A percentile compares a stretch with the other conserved stretches of the same genome.
These are phyloP conservation scores for Alternaria hordeiaustralica DNA, from an alignment of 2,329 filamentous ascomycete genomes.

Conservation along the genomic window DNA sequence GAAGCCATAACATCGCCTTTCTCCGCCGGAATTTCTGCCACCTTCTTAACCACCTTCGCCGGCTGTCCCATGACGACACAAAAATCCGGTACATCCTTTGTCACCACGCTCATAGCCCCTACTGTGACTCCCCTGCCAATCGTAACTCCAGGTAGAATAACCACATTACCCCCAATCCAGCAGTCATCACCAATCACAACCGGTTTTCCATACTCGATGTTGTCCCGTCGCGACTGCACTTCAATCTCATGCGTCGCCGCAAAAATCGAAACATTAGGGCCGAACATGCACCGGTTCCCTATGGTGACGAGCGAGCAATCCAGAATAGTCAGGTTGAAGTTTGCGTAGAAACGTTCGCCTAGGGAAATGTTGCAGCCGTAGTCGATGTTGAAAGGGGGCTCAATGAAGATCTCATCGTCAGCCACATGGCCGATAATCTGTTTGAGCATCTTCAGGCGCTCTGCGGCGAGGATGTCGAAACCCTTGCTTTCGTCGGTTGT, in stretches of 20 bases:
- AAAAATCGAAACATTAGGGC: conserved; percentile 60
- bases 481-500: conserved; percentile 21
- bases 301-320: conserved; percentile 62
- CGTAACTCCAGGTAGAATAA: conserved; percentile 76
- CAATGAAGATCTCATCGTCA: conserved; percentile 56
- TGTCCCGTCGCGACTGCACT: conserved; percentile 54
- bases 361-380: conserved; percentile 71
- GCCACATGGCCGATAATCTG: conserved; percentile 42
- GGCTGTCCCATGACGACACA: conserved; percentile 71
- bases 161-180: conserved; percentile 57
- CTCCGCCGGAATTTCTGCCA: conserved; percentile 20
- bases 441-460: conserved; percentile 34
- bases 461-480: conserved; percentile 34
- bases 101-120: conserved; percentile 84
- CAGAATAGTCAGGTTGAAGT: conserved; percentile 62
- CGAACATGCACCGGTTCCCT: conserved; percentile 60
- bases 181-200: conserved; percentile 55
- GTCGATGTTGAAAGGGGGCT: conserved; percentile 68
- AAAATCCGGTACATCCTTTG: conserved; percentile 72
- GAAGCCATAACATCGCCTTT: conserved; percentile 4
- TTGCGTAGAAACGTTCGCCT: conserved; percentile 69
- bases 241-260: conserved; percentile 61
- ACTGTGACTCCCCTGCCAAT: conserved; percentile 77
- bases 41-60: conserved; percentile 60
- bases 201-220: conserved; percentile 58